phyloP scores from a whole-genome alignment of 768 basidiomycete genomes.

The Wakefieldia striispora region DNA sequence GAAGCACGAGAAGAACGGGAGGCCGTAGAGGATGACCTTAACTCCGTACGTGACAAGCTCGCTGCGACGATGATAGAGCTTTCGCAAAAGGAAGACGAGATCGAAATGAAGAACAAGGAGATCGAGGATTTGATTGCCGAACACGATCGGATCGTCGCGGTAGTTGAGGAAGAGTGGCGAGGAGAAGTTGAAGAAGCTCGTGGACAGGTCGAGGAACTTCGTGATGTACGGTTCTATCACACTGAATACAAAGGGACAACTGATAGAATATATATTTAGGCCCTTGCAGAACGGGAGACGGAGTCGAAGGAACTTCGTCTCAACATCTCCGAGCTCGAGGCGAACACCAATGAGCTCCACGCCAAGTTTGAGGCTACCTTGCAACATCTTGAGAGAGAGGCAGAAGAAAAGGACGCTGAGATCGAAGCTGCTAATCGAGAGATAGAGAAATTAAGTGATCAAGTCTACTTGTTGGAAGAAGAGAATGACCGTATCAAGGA shows the following conservation, averaged over 20 bases:
- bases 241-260: neutral
- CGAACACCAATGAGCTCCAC: constrained; percentile 66
- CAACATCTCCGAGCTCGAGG: constrained; percentile 72
- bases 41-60: constrained; percentile 69
- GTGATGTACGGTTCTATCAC: constrained; percentile 49
- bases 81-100: constrained; percentile 83
- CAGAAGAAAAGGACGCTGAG: constrained; percentile 78
- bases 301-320: constrained; percentile 75
- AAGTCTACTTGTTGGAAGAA: constrained; percentile 83
- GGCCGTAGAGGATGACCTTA: constrained; percentile 75
- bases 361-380: constrained; percentile 73
- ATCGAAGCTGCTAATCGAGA: constrained; percentile 71
- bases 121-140: constrained; percentile 76
- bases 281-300: constrained; percentile 73
- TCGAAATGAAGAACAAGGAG: constrained; percentile 74
- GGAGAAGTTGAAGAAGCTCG: constrained; percentile 83
- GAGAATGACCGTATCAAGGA: constrained; percentile 77
- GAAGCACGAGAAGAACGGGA: constrained; percentile 76
- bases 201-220: constrained; percentile 75
- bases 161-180: constrained; percentile 82
- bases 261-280: constrained; percentile 38
- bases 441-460: constrained; percentile 76
- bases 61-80: constrained; percentile 81
- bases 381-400: constrained; percentile 73
- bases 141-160: constrained; percentile 67